phyloP scores from a whole-genome alignment of 306 rosid species.

The Myrica gale region DNA sequence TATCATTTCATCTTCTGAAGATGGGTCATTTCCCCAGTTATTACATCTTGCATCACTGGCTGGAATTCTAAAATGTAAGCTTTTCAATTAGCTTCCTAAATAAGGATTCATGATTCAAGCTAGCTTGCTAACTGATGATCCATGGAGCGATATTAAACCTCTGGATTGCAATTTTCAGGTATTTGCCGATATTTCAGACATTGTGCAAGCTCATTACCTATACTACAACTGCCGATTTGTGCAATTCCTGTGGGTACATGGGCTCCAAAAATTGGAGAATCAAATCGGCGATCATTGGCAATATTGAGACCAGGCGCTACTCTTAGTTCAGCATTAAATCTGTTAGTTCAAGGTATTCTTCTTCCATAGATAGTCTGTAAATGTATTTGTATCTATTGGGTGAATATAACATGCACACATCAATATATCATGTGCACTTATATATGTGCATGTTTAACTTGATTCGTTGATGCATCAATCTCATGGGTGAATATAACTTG shows the following conservation, averaged over 20 bases:
- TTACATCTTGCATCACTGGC: conserved; percentile 94
- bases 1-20: conserved; percentile 73
- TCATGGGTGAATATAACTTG: too few relatives aligned
- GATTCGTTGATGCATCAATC: too few relatives aligned
- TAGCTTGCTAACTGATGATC: not conserved
- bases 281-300: conserved; percentile 71
- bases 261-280: conserved; percentile 95
- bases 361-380: conserved; percentile 3
- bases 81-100: conserved; percentile 10
- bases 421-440: too few relatives aligned
- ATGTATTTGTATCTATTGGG: too few relatives aligned
- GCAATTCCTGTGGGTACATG: conserved; percentile 92
- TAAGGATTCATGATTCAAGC: conserved; percentile 4
- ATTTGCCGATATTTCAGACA: conserved; percentile 93
- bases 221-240: conserved; percentile 81
- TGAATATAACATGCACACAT: too few relatives aligned
- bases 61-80: conserved; percentile 84
- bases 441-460: too few relatives aligned
- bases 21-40: conserved; percentile 87
- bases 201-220: conserved; percentile 75
- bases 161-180: conserved; percentile 66
- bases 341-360: conserved; percentile 77
- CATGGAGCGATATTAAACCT: conserved; percentile 36
- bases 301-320: conserved; percentile 87
- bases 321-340: conserved; percentile 74